Evolutionary conservation across 352 stramenopile species (phyloP).

Genomic region (Pythium apleroticum): DNA sequence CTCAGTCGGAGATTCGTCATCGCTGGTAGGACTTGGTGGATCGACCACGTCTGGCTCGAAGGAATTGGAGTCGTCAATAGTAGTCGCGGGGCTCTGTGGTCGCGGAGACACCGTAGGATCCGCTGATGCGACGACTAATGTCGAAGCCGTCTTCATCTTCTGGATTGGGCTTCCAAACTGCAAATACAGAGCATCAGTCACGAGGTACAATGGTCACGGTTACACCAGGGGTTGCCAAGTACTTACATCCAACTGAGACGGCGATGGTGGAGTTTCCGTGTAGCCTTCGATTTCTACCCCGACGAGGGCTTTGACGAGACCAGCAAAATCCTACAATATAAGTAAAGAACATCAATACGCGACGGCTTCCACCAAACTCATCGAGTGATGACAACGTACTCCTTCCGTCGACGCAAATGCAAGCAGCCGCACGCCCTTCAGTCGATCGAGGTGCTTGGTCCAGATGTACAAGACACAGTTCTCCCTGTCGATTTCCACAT

Average conservation of each 20-base stretch:
- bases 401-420: constrained; percentile 21
- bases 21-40: background rate
- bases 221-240: background rate
- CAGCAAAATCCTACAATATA: constrained; percentile 23
- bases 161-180: constrained; percentile 30
- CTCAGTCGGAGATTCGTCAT: background rate
- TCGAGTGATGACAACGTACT: constrained; percentile 8
- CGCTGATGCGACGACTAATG: constrained; percentile 11
- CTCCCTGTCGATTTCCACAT: constrained; percentile 35
- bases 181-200: background rate
- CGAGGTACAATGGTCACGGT: background rate
- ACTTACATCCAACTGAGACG: constrained; percentile 15
- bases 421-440: constrained; percentile 30
- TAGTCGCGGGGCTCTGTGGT: constrained; percentile 10
- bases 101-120: background rate
- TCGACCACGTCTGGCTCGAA: constrained; percentile 11
- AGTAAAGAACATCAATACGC: background rate
- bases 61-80: constrained; percentile 10
- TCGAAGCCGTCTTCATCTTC: constrained; percentile 24
- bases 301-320: constrained; percentile 26
- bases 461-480: constrained; percentile 33
- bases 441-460: constrained; percentile 32
- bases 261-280: constrained; percentile 2
- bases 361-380: background rate
- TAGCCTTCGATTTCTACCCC: constrained; percentile 30